Evolutionary conservation across 1,284 basidiomycete species (phyloP).

Genomic region (Schizopora paradoxa): DNA sequence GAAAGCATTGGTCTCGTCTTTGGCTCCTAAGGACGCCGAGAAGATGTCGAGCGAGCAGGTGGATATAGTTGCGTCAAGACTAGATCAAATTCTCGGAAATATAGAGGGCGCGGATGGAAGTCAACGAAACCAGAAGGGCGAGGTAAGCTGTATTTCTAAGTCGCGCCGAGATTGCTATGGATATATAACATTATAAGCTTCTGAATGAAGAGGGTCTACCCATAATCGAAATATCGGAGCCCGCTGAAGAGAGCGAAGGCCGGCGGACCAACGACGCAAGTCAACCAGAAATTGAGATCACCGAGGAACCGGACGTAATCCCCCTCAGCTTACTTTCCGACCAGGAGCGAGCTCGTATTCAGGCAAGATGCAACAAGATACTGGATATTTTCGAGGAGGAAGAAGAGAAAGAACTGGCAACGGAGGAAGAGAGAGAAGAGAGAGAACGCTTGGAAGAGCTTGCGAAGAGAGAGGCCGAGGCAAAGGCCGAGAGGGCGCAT

Average conservation of each 20-base stretch:
- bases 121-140: constrained; percentile 48
- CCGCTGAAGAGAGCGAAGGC: constrained; percentile 28
- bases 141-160: constrained; percentile 42
- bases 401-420: constrained; percentile 43
- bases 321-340: constrained; percentile 42
- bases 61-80: constrained; percentile 50
- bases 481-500: constrained; percentile 45
- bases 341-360: constrained; percentile 38
- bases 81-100: constrained; percentile 55
- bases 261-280: constrained; percentile 8
- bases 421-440: constrained; percentile 36
- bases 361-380: constrained; percentile 52
- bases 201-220: constrained; percentile 73
- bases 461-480: constrained; percentile 42
- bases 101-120: constrained; percentile 31
- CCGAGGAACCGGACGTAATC: constrained; percentile 41
- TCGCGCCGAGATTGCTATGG: constrained; percentile 7
- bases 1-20: constrained; percentile 45
- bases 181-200: constrained; percentile 37
- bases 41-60: constrained; percentile 46
- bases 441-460: constrained; percentile 41
- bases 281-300: constrained; percentile 19
- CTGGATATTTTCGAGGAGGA: constrained; percentile 68
- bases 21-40: constrained; percentile 34
- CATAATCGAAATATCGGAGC: constrained; percentile 72